A percentile compares a stretch with the other conserved stretches of the same genome.
Conservation (phyloP, 164 flowering plant genomes). For the Houttuynia cordata region DNA sequence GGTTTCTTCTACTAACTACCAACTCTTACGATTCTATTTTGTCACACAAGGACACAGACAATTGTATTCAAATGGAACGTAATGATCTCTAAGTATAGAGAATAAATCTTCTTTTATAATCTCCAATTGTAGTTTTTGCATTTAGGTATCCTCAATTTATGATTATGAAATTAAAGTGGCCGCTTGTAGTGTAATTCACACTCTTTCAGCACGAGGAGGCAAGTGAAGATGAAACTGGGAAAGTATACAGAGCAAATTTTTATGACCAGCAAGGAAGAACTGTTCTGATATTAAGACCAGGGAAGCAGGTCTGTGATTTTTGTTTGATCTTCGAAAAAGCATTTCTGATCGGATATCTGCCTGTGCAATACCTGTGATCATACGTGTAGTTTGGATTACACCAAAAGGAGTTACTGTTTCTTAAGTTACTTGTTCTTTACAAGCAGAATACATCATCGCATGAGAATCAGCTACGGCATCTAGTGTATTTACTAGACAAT, state of each 20-base stretch:
- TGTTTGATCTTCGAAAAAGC: neutral
- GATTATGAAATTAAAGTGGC: no score
- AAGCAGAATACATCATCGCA: constrained; percentile 64
- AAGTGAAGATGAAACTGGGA: constrained; percentile 85
- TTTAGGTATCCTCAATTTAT: no score
- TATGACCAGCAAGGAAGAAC: constrained; percentile 67
- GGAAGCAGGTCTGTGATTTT: constrained; percentile 23
- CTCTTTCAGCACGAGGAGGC: constrained; percentile 64
- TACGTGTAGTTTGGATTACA: neutral
- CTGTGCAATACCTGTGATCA: neutral
- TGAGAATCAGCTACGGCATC: constrained; percentile 73
- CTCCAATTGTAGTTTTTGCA: no score
- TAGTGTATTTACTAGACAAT: constrained; percentile 84
- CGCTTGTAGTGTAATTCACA: neutral
- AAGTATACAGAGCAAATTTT: constrained; percentile 67
- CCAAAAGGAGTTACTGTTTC: neutral
- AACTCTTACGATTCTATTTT: no score
- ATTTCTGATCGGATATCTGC: neutral
- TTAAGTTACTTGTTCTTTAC: neutral
- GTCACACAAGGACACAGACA: no score
- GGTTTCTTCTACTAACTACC: no score
- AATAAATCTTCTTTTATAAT: no score
- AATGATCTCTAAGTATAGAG: no score
- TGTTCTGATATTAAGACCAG: constrained; percentile 89
- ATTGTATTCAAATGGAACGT: no score